phyloP scores from a whole-genome alignment of 805 yeast genomes.

The Cyberlindnera samutprakarnensis region DNA sequence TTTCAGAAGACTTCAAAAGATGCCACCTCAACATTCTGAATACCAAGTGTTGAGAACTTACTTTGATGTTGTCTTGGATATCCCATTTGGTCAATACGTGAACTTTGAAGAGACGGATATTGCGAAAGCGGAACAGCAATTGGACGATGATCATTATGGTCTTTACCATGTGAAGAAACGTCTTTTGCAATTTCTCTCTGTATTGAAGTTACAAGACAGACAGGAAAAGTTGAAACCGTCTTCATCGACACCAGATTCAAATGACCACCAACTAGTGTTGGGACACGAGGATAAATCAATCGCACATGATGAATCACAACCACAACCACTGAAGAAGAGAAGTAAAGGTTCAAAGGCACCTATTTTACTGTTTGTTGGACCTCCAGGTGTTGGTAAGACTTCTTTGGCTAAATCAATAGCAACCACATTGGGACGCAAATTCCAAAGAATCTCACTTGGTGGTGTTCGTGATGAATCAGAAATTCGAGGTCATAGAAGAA shows the following conservation, averaged over 20 bases:
- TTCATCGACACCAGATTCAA: too few species aligned
- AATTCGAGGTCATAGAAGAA: slow-evolving; percentile 83
- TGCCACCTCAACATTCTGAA: slow-evolving; percentile 50
- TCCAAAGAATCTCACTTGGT: slow-evolving; percentile 77
- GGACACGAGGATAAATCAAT: slow-evolving; percentile 7
- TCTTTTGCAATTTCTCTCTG: slow-evolving; percentile 72
- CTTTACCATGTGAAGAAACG: slow-evolving; percentile 66
- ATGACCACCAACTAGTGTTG: slow-evolving; percentile 14
- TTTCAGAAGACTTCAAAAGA: slow-evolving; percentile 44
- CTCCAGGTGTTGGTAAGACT: slow-evolving; percentile 93
- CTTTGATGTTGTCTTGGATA: slow-evolving; percentile 55
- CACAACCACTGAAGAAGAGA: slow-evolving; percentile 5
- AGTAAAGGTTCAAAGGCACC: slow-evolving; percentile 54
- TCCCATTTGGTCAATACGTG: slow-evolving; percentile 44
- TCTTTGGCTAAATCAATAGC: slow-evolving; percentile 82
- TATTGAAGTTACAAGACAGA: slow-evolving; percentile 44
- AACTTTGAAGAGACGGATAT: slow-evolving; percentile 35
- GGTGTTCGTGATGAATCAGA: slow-evolving; percentile 88
- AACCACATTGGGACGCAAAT: slow-evolving; percentile 58
- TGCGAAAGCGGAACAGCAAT: slow-evolving; percentile 40
- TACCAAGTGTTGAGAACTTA: slow-evolving; percentile 58
- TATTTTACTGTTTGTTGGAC: slow-evolving; percentile 76
- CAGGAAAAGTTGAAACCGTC: slow-evolving; percentile 8
- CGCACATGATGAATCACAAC: slow-evolving; percentile 2
- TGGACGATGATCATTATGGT: slow-evolving; percentile 77